Conservation (phyloP, 2,329 filamentous ascomycete species). For the Aspergillus felis region DNA sequence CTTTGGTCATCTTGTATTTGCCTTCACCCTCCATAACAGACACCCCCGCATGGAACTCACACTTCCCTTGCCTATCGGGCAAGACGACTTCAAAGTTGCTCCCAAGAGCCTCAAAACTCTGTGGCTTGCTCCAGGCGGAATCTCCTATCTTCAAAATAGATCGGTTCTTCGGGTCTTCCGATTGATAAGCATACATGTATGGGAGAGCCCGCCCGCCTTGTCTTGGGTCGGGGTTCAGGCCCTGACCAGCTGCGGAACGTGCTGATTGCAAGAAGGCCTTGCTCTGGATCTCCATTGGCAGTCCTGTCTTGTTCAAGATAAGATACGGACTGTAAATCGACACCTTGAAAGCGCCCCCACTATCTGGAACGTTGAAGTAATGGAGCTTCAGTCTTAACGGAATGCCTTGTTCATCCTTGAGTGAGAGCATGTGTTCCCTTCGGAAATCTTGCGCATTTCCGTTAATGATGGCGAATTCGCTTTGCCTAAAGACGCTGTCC, state of each 20-base stretch:
- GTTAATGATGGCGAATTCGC: constrained; percentile 97
- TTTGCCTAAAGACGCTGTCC: constrained; percentile 88
- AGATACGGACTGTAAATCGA: constrained; percentile 95
- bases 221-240: constrained; percentile 52
- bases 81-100: constrained; percentile 86
- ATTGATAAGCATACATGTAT: constrained; percentile 93
- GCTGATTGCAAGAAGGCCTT: constrained; percentile 85
- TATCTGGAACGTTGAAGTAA: constrained; percentile 85
- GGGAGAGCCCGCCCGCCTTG: constrained; percentile 65
- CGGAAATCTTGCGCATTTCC: constrained; percentile 82
- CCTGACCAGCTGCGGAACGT: constrained; percentile 78
- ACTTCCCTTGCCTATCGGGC: constrained; percentile 63
- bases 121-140: constrained; percentile 93
- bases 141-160: constrained; percentile 82
- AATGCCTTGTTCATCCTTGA: constrained; percentile 81
- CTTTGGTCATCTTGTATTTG: constrained; percentile 96
- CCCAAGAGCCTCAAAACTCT: constrained; percentile 96
- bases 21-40: constrained; percentile 87
- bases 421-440: constrained; percentile 71
- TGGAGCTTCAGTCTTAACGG: constrained; percentile 79
- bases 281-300: constrained; percentile 81
- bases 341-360: constrained; percentile 92
- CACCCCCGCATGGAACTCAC: constrained; percentile 87
- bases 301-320: constrained; percentile 88
- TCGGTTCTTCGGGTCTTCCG: constrained; percentile 85